phyloP scores from a whole-genome alignment of 1,139 yeast genomes.

The Protomyces macrosporus region DNA sequence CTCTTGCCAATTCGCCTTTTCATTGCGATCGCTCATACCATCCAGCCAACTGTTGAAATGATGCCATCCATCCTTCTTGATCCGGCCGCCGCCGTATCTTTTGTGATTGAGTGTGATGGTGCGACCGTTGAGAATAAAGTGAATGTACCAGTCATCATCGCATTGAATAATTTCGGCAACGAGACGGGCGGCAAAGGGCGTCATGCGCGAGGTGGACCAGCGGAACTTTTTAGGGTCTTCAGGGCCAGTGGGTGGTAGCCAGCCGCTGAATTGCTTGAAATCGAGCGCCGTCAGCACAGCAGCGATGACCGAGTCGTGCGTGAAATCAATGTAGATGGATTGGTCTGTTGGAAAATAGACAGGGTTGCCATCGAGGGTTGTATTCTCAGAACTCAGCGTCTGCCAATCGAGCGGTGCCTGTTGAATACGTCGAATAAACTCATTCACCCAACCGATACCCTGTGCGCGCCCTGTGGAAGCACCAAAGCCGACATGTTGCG shows the following conservation, averaged over 20 bases:
- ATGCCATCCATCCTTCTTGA: conserved; percentile 15
- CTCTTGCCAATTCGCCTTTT: conserved; percentile 9
- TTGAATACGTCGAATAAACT: conserved; percentile 41
- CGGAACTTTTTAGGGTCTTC: background rate
- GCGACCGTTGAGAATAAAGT: conserved; percentile 43
- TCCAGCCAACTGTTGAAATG: background rate
- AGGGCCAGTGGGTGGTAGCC: conserved; percentile 13
- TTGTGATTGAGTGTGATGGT: conserved; percentile 39
- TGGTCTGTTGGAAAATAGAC: conserved; percentile 43
- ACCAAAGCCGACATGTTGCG: conserved; percentile 42
- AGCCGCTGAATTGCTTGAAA: conserved; percentile 6
- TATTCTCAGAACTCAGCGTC: conserved; percentile 39
- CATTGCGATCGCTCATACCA: conserved; percentile 20
- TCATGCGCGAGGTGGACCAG: conserved; percentile 34
- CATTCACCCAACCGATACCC: conserved; percentile 45
- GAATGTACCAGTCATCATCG: conserved; percentile 37
- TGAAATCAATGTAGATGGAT: conserved; percentile 44
- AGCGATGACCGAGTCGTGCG: conserved; percentile 43
- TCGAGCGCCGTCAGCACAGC: conserved; percentile 41
- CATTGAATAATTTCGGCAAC: conserved; percentile 43
- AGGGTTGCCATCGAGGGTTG: conserved; percentile 37
- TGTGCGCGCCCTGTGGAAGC: conserved; percentile 42
- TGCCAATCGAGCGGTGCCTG: conserved; percentile 33
- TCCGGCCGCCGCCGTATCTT: conserved; percentile 13
- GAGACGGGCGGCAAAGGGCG: conserved; percentile 45